Evolutionary conservation across 73 alveolate species (phyloP), one percentile per base, ranked within the genome.

Genomic region (Paraurostyla sp.): DNA sequence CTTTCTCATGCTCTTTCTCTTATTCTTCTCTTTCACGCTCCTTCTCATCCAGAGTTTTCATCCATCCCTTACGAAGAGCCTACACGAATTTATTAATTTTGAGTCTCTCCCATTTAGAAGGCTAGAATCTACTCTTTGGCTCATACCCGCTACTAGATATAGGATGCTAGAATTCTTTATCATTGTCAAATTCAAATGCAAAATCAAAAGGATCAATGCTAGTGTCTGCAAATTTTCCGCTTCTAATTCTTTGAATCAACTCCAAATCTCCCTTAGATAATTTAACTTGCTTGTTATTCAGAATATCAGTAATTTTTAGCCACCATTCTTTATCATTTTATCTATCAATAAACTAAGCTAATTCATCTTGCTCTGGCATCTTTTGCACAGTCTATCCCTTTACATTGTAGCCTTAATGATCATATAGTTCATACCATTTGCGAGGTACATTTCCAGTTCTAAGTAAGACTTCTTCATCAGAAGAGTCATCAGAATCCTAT

Each of bases 281-380:
- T 71, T 90, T 95, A 0, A 98, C 98, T 48, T 97, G 94, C 71
- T 95, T 80, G 75, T 97, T 94, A 90, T 97, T 98, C 86, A 97
- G 92, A 78, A 97, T 94, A 90, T 98, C 99, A 43, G 85, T 92
- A 51, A 98, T 93, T 42, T 93, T 96, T 71, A 98, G 69, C 99
- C 99, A 98, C 99, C 99, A 98, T 62, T 95, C 95, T 54, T 94
- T 94, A 91, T 98, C 99, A 41, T 96, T 95, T 27, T 97, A 93
- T 83, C 95, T 95, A 78, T 97, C 93, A 73, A 97, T 91, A 89
- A 95, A 97, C 76, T 93, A 96, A 76, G 96, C 99, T 46, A 98
- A 88, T 92, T 97, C 99, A 90, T 95, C 98, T 46, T 87, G 69
- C 71, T 95, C 95, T 36, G 51, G 58, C 65, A 56, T 42, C 93